Evolutionary conservation across 1,284 basidiomycete genomes (phyloP).

Genomic region (Apiotrichum siamense): DNA sequence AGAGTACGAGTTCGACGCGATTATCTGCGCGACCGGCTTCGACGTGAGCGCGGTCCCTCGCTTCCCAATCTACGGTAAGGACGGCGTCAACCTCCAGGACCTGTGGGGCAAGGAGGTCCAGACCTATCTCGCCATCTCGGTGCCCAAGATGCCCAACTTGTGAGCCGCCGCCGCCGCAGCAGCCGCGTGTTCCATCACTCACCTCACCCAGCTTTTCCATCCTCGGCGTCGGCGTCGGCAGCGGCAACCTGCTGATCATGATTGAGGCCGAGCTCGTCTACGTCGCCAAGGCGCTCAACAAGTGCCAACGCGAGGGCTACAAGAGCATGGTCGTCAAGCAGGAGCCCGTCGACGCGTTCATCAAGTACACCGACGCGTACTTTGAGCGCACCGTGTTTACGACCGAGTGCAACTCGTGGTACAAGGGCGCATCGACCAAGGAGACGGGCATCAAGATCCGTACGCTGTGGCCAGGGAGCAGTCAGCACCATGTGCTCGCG

Average conservation of each 20-base stretch:
- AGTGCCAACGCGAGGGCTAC: conserved; percentile 14
- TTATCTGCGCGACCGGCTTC: conserved; percentile 36
- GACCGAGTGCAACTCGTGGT: conserved; percentile 25
- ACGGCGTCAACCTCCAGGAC: conserved; percentile 33
- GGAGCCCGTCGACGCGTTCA: conserved; percentile 28
- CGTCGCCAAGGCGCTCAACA: conserved; percentile 14
- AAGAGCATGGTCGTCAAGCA: conserved; percentile 22
- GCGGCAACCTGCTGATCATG: conserved; percentile 15
- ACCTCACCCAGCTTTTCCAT: conserved; percentile 10
- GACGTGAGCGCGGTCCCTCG: conserved; percentile 30
- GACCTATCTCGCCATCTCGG: conserved; percentile 29
- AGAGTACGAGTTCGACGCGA: conserved; percentile 27
- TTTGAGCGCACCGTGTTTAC: conserved; percentile 27
- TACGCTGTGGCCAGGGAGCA: conserved; percentile 21
- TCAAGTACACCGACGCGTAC: conserved; percentile 28
- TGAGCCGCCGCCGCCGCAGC: no score
- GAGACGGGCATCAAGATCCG: conserved; percentile 11
- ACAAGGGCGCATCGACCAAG: conserved; percentile 19
- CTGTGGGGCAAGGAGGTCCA: conserved; percentile 21
- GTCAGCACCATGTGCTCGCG: conserved; percentile 19
- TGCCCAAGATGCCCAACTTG: conserved; percentile 34
- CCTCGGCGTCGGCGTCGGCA: conserved; percentile 7
- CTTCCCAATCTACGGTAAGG: conserved; percentile 23
- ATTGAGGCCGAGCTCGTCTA: conserved; percentile 17
- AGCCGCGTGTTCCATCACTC: no score